These are phyloP conservation scores for Erysiphe neolycopersici DNA, from an alignment of 2,329 filamentous ascomycete genomes.

Conservation along the genomic window DNA sequence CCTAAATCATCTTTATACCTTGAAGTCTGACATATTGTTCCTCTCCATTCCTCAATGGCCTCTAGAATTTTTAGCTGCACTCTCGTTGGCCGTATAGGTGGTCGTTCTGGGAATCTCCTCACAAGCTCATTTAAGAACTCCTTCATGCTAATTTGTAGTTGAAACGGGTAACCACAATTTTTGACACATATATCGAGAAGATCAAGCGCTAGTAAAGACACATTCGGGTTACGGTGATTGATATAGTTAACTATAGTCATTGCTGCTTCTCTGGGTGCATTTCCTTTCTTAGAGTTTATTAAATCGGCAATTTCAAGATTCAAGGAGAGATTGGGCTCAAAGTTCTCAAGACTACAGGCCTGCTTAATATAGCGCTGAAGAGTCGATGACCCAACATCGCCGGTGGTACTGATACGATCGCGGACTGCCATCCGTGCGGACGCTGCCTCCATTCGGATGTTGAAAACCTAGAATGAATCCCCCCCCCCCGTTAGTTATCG, in stretches of 20 bases:
- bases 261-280: conserved; percentile 80
- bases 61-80: conserved; percentile 87
- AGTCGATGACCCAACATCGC: conserved; percentile 54
- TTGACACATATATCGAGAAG: conserved; percentile 98
- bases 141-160: conserved; percentile 94
- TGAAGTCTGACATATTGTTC: conserved; percentile 94
- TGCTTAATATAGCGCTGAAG: conserved; percentile 89
- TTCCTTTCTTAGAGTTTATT: conserved; percentile 93
- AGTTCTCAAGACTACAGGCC: conserved; percentile 91
- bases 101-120: conserved; percentile 78
- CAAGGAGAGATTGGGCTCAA: conserved; percentile 86
- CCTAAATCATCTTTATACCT: conserved; percentile 92
- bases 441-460: conserved; percentile 55
- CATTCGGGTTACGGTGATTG: conserved; percentile 92
- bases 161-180: conserved; percentile 97
- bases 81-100: conserved; percentile 58
- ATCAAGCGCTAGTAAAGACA: conserved; percentile 67
- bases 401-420: conserved; percentile 72
- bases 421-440: conserved; percentile 85
- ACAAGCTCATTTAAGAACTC: conserved; percentile 98
- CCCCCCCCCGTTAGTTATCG: conserved; percentile 4
- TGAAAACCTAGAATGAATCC: neutral
- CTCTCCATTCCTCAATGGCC: conserved; percentile 92
- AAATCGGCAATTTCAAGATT: conserved; percentile 92
- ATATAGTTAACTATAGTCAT: conserved; percentile 79